phyloP scores from a whole-genome alignment of 768 basidiomycete species.

The Phaffia tasmanica region DNA sequence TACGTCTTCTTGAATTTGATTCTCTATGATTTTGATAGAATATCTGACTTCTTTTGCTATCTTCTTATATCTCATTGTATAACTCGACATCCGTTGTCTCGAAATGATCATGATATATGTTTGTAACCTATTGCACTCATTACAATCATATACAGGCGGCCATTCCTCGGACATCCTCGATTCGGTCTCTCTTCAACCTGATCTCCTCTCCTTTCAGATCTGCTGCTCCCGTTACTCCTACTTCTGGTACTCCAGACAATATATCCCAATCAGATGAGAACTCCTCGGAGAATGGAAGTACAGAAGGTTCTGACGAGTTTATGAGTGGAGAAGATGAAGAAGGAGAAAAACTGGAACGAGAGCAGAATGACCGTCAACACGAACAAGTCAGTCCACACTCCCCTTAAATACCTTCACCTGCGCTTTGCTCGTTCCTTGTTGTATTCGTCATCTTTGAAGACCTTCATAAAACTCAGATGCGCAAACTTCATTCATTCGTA shows the following conservation, averaged over 20 bases:
- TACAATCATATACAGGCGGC: background rate
- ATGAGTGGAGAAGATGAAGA: conserved; percentile 2
- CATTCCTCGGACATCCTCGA: conserved; percentile 19
- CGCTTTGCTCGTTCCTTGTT: too few relatives aligned
- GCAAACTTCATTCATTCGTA: too few relatives aligned
- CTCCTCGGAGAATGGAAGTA: background rate
- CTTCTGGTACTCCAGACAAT: background rate
- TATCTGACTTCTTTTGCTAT: too few relatives aligned
- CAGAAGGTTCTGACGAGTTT: background rate
- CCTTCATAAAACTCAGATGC: too few relatives aligned
- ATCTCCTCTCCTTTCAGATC: conserved; percentile 22
- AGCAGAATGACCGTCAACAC: background rate
- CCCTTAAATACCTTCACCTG: too few relatives aligned
- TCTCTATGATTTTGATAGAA: too few relatives aligned
- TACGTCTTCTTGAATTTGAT: too few relatives aligned
- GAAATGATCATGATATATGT: too few relatives aligned
- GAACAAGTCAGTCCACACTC: background rate
- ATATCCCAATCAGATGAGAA: background rate
- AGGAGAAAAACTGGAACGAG: background rate
- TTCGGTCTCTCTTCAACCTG: conserved; percentile 24
- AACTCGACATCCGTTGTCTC: too few relatives aligned
- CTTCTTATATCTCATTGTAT: too few relatives aligned
- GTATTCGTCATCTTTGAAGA: too few relatives aligned
- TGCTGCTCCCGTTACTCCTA: conserved; percentile 1
- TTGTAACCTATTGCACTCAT: too few relatives aligned